These are phyloP conservation scores for Aspergillus luchuensis DNA, from an alignment of 2,329 filamentous ascomycete species.

Conservation along the genomic window DNA sequence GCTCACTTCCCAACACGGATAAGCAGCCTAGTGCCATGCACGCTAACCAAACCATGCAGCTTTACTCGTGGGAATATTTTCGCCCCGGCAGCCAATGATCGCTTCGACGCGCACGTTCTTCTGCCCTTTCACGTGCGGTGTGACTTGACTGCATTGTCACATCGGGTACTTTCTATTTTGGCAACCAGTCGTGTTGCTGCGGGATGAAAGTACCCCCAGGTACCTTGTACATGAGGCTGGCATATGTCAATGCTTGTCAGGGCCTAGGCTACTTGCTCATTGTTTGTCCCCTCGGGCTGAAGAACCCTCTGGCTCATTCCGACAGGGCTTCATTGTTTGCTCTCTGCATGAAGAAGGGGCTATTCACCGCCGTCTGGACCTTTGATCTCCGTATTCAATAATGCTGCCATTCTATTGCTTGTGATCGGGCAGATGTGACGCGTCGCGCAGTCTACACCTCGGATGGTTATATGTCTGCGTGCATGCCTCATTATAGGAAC, in stretches of 20 bases:
- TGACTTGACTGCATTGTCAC: constrained; percentile 10
- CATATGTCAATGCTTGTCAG: background rate
- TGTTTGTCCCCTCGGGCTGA: constrained; percentile 1
- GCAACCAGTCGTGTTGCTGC: background rate
- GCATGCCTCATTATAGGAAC: no score
- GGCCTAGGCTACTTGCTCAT: no score
- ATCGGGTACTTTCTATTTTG: constrained; percentile 1
- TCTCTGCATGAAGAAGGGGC: background rate
- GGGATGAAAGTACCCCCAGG: background rate
- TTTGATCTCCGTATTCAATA: background rate
- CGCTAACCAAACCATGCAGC: constrained; percentile 6
- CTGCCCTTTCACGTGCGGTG: constrained; percentile 5
- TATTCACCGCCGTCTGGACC: background rate
- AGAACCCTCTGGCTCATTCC: background rate
- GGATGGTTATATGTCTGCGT: no score
- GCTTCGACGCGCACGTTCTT: background rate
- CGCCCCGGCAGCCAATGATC: background rate
- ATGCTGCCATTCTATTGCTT: no score
- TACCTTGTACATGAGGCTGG: background rate
- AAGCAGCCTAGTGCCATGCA: background rate
- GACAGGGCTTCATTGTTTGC: background rate
- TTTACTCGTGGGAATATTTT: constrained; percentile 4
- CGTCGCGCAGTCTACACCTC: no score
- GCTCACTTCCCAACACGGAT: background rate
- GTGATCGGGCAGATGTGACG: no score